A percentile compares a stretch with the other conserved stretches of the same genome.
These are phyloP conservation scores for Neonectria magnoliae DNA, from an alignment of 2,329 filamentous ascomycete genomes.

Conservation along the genomic window DNA sequence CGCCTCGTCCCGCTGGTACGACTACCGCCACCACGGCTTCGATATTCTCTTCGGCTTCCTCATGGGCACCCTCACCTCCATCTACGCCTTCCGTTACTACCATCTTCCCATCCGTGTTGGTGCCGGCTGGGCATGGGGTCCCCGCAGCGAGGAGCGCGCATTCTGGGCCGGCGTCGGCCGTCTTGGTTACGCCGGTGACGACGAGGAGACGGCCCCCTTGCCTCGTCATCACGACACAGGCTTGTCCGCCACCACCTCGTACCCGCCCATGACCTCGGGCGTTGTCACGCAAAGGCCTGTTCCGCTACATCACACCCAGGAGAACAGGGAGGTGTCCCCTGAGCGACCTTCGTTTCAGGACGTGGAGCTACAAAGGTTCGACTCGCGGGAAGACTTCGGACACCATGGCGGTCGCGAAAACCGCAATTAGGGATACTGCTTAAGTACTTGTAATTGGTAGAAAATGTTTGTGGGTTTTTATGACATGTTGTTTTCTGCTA, in stretches of 20 bases:
- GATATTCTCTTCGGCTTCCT: constrained; percentile 88
- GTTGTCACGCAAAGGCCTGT: constrained; percentile 35
- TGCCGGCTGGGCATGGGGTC: constrained; percentile 90
- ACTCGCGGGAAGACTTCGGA: constrained; percentile 28
- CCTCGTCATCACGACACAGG: constrained; percentile 33
- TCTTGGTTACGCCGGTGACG: constrained; percentile 63
- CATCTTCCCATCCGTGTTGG: constrained; percentile 80
- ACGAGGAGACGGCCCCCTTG: constrained; percentile 37
- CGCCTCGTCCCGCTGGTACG: constrained; percentile 84
- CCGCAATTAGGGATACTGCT: background rate
- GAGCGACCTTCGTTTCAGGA: constrained; percentile 42
- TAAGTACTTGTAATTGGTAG: background rate
- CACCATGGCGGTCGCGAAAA: constrained; percentile 13
- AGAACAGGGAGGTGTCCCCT: background rate
- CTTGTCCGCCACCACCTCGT: constrained; percentile 42
- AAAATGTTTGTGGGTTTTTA: background rate
- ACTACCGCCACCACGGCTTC: constrained; percentile 92
- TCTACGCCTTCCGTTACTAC: constrained; percentile 85
- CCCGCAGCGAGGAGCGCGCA: constrained; percentile 75
- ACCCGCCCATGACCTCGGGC: constrained; percentile 37
- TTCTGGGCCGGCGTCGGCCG: constrained; percentile 81
- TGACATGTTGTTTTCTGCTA: background rate
- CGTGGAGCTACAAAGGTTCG: constrained; percentile 45
- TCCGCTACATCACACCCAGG: constrained; percentile 6
- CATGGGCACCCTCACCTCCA: constrained; percentile 77